Base-by-base conservation (phyloP, 441 rosid genomes). In the Hura crepitans region DNA sequence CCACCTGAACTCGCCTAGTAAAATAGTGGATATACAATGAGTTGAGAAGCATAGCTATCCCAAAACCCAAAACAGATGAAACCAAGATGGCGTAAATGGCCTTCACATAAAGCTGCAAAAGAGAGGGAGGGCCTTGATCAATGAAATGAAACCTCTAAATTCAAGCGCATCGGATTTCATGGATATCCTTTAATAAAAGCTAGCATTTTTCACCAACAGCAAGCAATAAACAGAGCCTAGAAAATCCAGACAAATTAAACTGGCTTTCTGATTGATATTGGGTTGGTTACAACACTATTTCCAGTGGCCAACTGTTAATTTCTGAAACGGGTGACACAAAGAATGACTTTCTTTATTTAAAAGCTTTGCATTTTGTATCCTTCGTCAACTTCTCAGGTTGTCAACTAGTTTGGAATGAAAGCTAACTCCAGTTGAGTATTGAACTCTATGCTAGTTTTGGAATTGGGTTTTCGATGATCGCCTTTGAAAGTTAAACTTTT, bases 21-120 rank as follows among this genome's bases (percentile, higher is more conserved):
- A 75, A 83, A 51, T 79, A 81, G 31, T 81, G 86, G 66, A 90
- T 79, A 62, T 84, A 92, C 73, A 95, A 71, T 3, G 90, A 81
- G 81, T 95, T 92, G 76, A 92, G 66, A 77, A 86, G 68, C 83
- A 87, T 88, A 0, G 96, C 87, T 61, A 82, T 70, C 54, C 90
- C 99, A 58, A 95, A 89, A 68, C 96, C 92, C 80, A 89, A 60
- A 62, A 86, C 81, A 25, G 96, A 81, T 23, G 98, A 82, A 43
- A 90, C 80, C 59, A 89, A 72, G 78, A 95, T 78, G 0, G 97
- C 80, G 35, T 75, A 83, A 39, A 86, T 77, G 37, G 95, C 82
- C 72, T 83, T 80, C 71, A 90, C 72, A 68, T 77, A 85, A 77
- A 92, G 80, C 97, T 90, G 97, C 82, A 78, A 75, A 69, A 74